Conservation (phyloP, 495 filamentous ascomycete genomes). For the Aeminium ludgeri region DNA sequence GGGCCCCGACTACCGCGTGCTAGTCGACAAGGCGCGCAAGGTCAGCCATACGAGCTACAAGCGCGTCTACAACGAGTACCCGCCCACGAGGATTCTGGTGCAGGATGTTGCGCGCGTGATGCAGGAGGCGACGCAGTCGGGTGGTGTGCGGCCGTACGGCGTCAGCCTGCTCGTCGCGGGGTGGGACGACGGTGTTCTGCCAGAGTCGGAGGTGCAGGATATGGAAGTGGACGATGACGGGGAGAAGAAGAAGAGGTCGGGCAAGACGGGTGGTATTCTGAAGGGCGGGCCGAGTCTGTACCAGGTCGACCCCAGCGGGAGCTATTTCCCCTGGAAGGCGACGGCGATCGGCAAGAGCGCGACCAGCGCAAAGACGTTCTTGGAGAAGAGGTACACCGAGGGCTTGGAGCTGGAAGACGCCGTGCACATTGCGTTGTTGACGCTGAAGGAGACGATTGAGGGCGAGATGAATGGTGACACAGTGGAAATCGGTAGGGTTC, state of each 20-base stretch:
- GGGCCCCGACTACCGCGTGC: conserved; percentile 94
- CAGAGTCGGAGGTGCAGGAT: conserved; percentile 40
- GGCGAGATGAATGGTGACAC: conserved; percentile 99
- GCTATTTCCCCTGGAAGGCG: conserved; percentile 98
- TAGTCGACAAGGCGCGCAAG: conserved; percentile 94
- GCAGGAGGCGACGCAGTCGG: conserved; percentile 96
- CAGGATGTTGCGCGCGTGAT: conserved; percentile 96
- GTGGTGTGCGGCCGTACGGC: conserved; percentile 95
- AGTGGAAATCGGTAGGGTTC: conserved; percentile 77
- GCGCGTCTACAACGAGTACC: conserved; percentile 99
- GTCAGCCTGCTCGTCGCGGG: conserved; percentile 89
- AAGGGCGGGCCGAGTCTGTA: conserved; percentile 96
- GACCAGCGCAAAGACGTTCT: conserved; percentile 92
- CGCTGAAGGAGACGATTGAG: conserved; percentile 96
- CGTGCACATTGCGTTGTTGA: conserved; percentile 93
- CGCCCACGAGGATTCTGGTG: conserved; percentile 92
- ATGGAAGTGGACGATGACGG: conserved; percentile 29
- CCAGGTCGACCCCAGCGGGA: conserved; percentile 92
- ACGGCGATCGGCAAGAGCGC: conserved; percentile 98
- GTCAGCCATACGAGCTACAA: conserved; percentile 99
- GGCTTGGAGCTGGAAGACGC: conserved; percentile 95
- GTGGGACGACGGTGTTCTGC: conserved; percentile 92
- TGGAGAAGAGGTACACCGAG: conserved; percentile 97
- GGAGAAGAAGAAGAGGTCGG: conserved; percentile 52
- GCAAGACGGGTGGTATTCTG: conserved; percentile 84